Conservation (phyloP, 257 asterid genomes). For the Nemophila menziesii region DNA sequence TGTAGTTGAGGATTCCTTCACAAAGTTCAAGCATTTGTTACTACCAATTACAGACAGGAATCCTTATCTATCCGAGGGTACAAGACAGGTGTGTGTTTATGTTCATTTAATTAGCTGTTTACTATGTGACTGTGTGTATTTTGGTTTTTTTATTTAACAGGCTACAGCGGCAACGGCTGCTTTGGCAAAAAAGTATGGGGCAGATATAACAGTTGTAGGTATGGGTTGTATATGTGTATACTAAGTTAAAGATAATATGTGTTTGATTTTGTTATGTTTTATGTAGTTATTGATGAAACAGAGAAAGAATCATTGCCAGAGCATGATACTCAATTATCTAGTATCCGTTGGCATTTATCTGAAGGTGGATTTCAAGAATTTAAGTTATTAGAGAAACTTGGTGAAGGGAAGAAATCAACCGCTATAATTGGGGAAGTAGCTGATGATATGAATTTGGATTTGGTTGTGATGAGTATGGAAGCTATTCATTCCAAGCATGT, state of each 20-base stretch:
- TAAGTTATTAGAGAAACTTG: conserved; percentile 75
- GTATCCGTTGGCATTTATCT: conserved; percentile 90
- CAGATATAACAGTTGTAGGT: conserved; percentile 94
- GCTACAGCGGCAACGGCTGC: conserved; percentile 88
- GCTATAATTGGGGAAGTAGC: conserved; percentile 97
- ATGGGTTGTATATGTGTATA: too few relatives aligned
- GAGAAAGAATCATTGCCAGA: conserved; percentile 60
- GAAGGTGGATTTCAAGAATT: conserved; percentile 95
- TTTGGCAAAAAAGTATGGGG: conserved; percentile 94
- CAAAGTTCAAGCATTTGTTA: conserved; percentile 74
- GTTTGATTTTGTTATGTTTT: too few relatives aligned
- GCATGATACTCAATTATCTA: conserved; percentile 84
- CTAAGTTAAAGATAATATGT: too few relatives aligned
- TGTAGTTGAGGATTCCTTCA: conserved; percentile 40
- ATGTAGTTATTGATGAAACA: conserved; percentile 85
- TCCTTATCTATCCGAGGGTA: conserved; percentile 87
- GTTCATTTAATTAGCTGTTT: neutral
- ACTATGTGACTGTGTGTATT: too few relatives aligned
- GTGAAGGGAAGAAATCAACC: conserved; percentile 85
- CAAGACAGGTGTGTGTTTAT: conserved; percentile 54
- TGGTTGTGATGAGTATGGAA: conserved; percentile 94
- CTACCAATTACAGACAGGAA: conserved; percentile 84
- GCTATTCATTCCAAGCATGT: conserved; percentile 96
- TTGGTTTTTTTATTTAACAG: conserved; percentile 23
- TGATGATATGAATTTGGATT: conserved; percentile 86